Percentiles rank a stretch among this genome's conserved stretches.
Conservation (phyloP, 2,329 filamentous ascomycete genomes). For the Incumbomyces lentus region DNA sequence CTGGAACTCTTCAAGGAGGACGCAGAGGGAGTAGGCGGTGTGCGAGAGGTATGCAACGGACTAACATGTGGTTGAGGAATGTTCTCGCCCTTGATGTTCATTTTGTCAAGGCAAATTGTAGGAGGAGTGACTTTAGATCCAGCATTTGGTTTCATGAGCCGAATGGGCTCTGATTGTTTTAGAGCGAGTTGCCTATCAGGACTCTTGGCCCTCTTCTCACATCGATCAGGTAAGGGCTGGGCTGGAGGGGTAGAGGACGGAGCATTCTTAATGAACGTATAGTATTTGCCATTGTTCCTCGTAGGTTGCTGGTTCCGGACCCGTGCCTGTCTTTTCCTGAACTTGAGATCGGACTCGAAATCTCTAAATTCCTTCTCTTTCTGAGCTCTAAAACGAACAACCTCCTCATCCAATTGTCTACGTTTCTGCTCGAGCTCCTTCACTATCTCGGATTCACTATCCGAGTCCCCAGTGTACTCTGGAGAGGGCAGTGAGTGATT, state of each 20-base stretch:
- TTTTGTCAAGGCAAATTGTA: constrained; percentile 16
- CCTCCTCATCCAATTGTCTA: constrained; percentile 20
- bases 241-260: background rate
- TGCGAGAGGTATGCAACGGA: constrained; percentile 5
- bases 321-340: constrained; percentile 5
- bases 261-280: constrained; percentile 2
- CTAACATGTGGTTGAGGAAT: constrained; percentile 9
- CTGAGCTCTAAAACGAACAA: constrained; percentile 18
- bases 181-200: background rate
- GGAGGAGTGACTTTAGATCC: constrained; percentile 8
- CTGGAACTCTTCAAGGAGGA: background rate
- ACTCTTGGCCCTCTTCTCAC: constrained; percentile 1
- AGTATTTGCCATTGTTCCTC: constrained; percentile 6
- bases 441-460: constrained; percentile 5
- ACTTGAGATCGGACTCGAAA: constrained; percentile 18
- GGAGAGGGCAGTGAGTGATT: constrained; percentile 3
- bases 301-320: constrained; percentile 7
- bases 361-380: constrained; percentile 22
- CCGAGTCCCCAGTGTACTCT: constrained; percentile 4
- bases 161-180: background rate
- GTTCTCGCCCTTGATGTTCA: constrained; percentile 17
- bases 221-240: background rate
- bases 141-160: background rate
- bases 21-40: constrained; percentile 11
- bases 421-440: constrained; percentile 17